Conservation (phyloP, 2,329 filamentous ascomycete genomes). For the Ceratocystis smalleyi region DNA sequence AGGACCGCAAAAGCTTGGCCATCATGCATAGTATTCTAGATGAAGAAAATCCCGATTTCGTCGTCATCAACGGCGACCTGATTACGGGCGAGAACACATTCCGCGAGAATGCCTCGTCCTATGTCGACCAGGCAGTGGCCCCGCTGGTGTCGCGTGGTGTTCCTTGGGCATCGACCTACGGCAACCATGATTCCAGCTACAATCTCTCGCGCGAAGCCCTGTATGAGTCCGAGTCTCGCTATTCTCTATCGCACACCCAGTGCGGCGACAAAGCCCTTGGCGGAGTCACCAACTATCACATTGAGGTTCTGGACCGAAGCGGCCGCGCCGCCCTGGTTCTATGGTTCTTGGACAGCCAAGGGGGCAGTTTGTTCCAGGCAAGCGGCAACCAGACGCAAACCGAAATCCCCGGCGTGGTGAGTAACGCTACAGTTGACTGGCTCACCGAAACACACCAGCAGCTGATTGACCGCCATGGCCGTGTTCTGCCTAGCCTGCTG, state of each 20-base stretch:
- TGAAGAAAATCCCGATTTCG: constrained; percentile 40
- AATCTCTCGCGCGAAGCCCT: constrained; percentile 37
- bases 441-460: constrained; percentile 9
- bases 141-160: constrained; percentile 41
- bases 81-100: constrained; percentile 52
- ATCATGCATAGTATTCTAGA: constrained; percentile 46
- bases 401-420: constrained; percentile 11
- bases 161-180: constrained; percentile 53
- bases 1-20: constrained; percentile 40
- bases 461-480: constrained; percentile 6
- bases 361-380: constrained; percentile 27
- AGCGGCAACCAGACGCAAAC: background rate
- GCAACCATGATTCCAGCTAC: constrained; percentile 51
- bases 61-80: constrained; percentile 56
- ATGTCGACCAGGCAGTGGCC: constrained; percentile 43
- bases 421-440: constrained; percentile 12
- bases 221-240: constrained; percentile 26
- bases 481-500: constrained; percentile 29
- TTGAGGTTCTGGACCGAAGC: constrained; percentile 28
- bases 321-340: constrained; percentile 35
- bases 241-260: constrained; percentile 18
- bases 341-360: constrained; percentile 58
- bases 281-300: constrained; percentile 35
- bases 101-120: constrained; percentile 32
- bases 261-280: background rate